phyloP scores from a whole-genome alignment of 2,329 filamentous ascomycete genomes.

The Tolypocladium guangdongense region DNA sequence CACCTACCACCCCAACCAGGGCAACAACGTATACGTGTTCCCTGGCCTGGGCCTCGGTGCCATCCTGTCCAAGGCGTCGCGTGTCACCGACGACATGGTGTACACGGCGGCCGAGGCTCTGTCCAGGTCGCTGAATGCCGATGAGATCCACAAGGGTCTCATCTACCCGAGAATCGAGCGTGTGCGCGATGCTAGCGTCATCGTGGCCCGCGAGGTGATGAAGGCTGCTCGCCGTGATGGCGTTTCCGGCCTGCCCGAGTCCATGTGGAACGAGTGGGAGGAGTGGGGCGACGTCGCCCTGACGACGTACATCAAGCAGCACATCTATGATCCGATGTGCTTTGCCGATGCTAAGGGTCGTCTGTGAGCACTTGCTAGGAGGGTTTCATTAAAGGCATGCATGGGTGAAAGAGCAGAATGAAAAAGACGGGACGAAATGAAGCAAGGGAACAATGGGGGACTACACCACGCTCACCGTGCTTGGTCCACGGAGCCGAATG shows the following conservation, averaged over 20 bases:
- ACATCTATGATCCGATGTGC: constrained; percentile 47
- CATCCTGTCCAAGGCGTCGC: constrained; percentile 79
- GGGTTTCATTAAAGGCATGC: background rate
- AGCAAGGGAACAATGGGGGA: background rate
- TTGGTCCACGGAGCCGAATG: background rate
- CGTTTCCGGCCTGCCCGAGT: constrained; percentile 58
- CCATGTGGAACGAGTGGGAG: constrained; percentile 62
- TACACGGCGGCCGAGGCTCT: constrained; percentile 84
- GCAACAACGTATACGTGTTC: constrained; percentile 89
- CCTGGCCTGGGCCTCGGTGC: constrained; percentile 89
- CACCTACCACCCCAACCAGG: constrained; percentile 70
- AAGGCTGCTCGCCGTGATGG: constrained; percentile 77
- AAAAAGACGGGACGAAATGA: background rate
- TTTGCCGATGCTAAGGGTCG: constrained; percentile 24
- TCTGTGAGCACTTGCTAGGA: constrained; percentile 12
- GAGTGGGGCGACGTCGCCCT: constrained; percentile 57
- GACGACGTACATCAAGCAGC: constrained; percentile 47
- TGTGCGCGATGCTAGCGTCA: constrained; percentile 78
- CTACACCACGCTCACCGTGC: background rate
- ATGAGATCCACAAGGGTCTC: constrained; percentile 73
- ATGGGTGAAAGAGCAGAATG: background rate
- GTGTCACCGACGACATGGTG: constrained; percentile 90
- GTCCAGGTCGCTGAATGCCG: constrained; percentile 62
- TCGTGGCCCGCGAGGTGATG: constrained; percentile 87
- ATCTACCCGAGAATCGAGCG: constrained; percentile 88